Conservation (phyloP, 306 rosid genomes). For the Dicorynia guianensis region DNA sequence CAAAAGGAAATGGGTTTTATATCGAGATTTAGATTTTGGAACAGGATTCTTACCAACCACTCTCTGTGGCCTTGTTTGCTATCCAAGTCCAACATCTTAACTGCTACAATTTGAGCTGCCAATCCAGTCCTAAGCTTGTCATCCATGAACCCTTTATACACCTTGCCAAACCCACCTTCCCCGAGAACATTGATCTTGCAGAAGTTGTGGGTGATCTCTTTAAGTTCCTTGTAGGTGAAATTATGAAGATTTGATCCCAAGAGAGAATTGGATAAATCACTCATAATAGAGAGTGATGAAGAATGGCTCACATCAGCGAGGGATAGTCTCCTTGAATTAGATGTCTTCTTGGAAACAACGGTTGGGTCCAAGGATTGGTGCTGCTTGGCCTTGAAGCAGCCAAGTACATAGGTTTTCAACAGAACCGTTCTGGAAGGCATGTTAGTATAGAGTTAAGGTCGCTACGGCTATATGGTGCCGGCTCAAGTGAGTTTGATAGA, state of each 20-base stretch:
- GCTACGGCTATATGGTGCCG: neutral
- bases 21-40: neutral
- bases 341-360: constrained; percentile 30
- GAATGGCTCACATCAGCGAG: constrained; percentile 58
- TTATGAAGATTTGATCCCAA: constrained; percentile 65
- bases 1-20: neutral
- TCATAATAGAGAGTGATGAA: constrained; percentile 54
- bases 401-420: constrained; percentile 34
- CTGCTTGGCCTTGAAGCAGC: constrained; percentile 48
- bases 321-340: constrained; percentile 49
- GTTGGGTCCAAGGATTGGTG: constrained; percentile 23
- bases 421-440: constrained; percentile 48
- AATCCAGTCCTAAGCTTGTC: constrained; percentile 58
- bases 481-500: neutral
- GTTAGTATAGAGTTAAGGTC: neutral
- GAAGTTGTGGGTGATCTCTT: constrained; percentile 52
- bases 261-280: constrained; percentile 59
- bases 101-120: constrained; percentile 63
- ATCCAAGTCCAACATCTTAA: constrained; percentile 65
- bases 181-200: constrained; percentile 55
- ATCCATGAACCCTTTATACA: constrained; percentile 65
- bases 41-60: constrained; percentile 61
- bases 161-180: constrained; percentile 78
- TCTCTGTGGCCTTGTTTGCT: constrained; percentile 75
- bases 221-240: constrained; percentile 59